A percentile compares a stretch with the other conserved stretches of the same genome.
Evolutionary conservation across 176 grass and related monocot genomes (phyloP).

Genomic region (Triticum turgidum): DNA sequence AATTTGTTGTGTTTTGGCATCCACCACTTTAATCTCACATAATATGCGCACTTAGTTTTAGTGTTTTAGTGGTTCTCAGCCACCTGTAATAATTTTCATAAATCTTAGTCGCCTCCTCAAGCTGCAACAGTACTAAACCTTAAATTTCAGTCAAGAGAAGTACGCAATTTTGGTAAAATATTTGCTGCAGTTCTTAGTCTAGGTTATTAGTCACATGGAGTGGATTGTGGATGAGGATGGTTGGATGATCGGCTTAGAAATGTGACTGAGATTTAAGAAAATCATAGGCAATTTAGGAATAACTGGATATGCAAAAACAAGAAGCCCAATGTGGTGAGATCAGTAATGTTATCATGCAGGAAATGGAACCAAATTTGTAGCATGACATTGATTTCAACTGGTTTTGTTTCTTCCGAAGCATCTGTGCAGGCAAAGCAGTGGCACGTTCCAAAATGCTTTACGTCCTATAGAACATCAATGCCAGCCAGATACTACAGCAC

Average conservation of each 20-base stretch:
- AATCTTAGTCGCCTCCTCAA: not conserved
- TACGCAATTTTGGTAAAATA: not conserved
- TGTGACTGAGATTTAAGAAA: not conserved
- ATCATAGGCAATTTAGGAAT: not conserved
- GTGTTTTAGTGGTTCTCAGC: not conserved
- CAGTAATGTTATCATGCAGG: not conserved
- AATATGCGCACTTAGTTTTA: not conserved
- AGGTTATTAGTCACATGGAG: not conserved
- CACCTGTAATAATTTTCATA: not conserved
- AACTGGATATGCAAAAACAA: not conserved
- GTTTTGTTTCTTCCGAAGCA: not conserved
- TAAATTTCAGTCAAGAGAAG: not conserved
- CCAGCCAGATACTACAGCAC: not conserved
- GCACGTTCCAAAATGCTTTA: constrained; percentile 1
- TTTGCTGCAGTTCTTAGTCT: not conserved
- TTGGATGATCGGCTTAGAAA: not conserved
- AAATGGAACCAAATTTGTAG: constrained; percentile 8
- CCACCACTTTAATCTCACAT: not conserved
- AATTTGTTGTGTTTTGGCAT: not conserved
- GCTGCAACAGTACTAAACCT: not conserved
- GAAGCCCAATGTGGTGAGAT: not conserved
- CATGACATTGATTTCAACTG: not conserved
- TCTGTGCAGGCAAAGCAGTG: not conserved
- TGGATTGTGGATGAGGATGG: not conserved
- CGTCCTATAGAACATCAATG: not conserved